These are phyloP conservation scores for Aspergillus ibericus DNA, from an alignment of 2,329 filamentous ascomycete genomes.

Conservation along the genomic window DNA sequence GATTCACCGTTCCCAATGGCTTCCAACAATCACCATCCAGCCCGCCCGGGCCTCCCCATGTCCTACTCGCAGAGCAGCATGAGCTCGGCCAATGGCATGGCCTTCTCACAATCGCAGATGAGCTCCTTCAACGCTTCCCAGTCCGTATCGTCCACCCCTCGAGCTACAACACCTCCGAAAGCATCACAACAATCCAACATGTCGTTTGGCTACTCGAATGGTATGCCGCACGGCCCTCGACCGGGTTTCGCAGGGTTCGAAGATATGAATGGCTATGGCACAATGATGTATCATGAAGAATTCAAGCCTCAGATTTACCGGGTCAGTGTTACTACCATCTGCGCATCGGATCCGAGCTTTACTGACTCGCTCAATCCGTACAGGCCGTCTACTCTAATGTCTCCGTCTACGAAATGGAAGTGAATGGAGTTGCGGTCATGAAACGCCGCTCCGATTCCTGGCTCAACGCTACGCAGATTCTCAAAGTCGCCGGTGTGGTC, in stretches of 20 bases:
- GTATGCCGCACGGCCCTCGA: conserved; percentile 33
- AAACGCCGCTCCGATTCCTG: conserved; percentile 90
- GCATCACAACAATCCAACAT: conserved; percentile 44
- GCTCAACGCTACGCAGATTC: conserved; percentile 96
- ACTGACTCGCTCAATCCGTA: conserved; percentile 14
- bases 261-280: conserved; percentile 42
- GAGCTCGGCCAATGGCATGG: conserved; percentile 39
- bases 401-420: conserved; percentile 97
- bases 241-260: conserved; percentile 42
- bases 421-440: conserved; percentile 92
- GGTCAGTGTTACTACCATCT: conserved; percentile 29
- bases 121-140: conserved; percentile 46
- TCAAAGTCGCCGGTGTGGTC: conserved; percentile 95
- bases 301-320: conserved; percentile 51
- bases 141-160: conserved; percentile 47
- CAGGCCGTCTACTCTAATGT: conserved; percentile 91
- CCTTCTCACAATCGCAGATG: conserved; percentile 42
- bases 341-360: not conserved
- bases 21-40: conserved; percentile 31
- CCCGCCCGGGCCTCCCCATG: conserved; percentile 33
- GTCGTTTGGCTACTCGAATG: conserved; percentile 43
- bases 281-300: conserved; percentile 40
- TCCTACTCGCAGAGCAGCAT: conserved; percentile 43
- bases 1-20: conserved; percentile 25
- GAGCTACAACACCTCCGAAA: conserved; percentile 46